Base-by-base conservation (phyloP, 495 filamentous ascomycete species). In the Stereocaulon alpinum region DNA sequence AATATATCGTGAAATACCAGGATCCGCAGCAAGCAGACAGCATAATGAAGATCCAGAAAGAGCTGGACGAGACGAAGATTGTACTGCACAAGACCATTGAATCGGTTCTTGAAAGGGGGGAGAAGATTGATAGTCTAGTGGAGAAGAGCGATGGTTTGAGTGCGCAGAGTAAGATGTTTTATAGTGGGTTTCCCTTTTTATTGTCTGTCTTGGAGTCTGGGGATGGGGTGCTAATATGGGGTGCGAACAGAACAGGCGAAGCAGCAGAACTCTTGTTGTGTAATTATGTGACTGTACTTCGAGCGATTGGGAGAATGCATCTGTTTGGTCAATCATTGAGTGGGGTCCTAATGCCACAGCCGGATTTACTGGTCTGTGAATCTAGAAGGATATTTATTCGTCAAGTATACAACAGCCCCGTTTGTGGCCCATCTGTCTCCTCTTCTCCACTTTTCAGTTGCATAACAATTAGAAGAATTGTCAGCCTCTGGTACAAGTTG, bases 1-100 rank as follows among this genome's bases (percentile, higher is more conserved):
- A 90, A 42, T 89, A 93, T 72, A 82, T 98, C 55, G 76, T 77
- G 66, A 88, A 93, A 66, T 95, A 91, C 72, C 91, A 96, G 74
- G 87, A 95, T 69, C 89, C 91, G 27, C 76, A 81, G 70, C 81
- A 94, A 72, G 91, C 90, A 55, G 91, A 90, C 73, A 89, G 82
- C 73, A 93, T 95, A 66, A 82, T 89, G 79, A 92, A 87, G 79
- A 96, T 97, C 65, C 94, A 97, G 75, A 86, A 88, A 74, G 91
- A 98, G 74, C 78, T 98, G 61, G 91, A 96, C 64, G 91, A 96
- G 80, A 98, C 94, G 58, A 98, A 96, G 83, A 93, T 96, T 68
- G 85, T 95, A 47, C 80, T 98, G 59, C 90, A 96, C 74, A 94
- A 96, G 82, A 93, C 89, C n/a, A 92, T 95, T 65, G 87, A 93